Evolutionary conservation across 257 asterid genomes (phyloP), one percentile per base, ranked within the genome.

Genomic region (Plectranthus barbatus): DNA sequence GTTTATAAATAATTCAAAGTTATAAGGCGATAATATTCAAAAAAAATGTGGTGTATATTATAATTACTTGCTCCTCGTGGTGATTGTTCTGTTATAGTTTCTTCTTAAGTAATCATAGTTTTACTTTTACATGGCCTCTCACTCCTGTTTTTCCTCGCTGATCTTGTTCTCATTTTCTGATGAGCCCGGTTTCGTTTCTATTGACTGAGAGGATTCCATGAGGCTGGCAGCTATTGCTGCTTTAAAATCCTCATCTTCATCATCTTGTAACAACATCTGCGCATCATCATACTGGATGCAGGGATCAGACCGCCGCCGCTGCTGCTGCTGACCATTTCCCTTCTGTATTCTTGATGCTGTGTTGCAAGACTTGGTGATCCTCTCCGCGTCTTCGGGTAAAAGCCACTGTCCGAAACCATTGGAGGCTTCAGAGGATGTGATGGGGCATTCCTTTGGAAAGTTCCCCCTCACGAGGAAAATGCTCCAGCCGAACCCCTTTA

Each of bases 171-270:
- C 87, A 34, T 48, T 73, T 67, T 69, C 77, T 2, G 79, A 47
- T 26, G 60, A 20, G 39, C 68, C 75, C 37, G 71, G 39, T 73
- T 60, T 76, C 39, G 33, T 57, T 62, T 73, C 74, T 55, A 46
- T 24, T 3, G 68, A 69, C 2, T 79, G 75, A 12, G 84, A 48
- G 21, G 95, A 79, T 63, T 93, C 96, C 76, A 80, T 21, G 81
- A 93, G 68, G 76, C 97, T 90, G 34, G 96, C 97, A 62, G 95
- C 95, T 50, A 93, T 93, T 10, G 97, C 99, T 66, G 95, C 96
- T 81, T 83, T 93, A 77, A 93, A 67, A 81, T 93, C 99, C 74
- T 87, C 97, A 15, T 90, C 99, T 18, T 90, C 97, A 26, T 82
- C 86, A 33, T 79, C 89, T 23, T 56, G 36, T 4, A 45, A 42